A percentile compares a stretch with the other conserved stretches of the same genome.
Conservation (phyloP, 2,329 filamentous ascomycete genomes). For the Talaromyces funiculosus region DNA sequence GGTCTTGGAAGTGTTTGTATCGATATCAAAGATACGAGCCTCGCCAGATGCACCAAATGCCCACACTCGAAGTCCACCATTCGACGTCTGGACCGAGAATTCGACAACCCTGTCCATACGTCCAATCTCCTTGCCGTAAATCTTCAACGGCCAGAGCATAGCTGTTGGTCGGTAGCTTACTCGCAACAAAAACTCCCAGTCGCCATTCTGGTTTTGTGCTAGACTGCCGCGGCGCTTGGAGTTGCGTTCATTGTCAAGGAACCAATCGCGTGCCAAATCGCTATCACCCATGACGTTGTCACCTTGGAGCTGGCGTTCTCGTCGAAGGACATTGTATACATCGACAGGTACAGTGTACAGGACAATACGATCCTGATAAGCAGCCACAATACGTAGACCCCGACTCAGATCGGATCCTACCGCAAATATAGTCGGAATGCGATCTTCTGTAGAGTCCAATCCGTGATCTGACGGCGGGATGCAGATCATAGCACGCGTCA, state of each 20-base stretch:
- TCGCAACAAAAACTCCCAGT: conserved; percentile 38
- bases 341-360: conserved; percentile 59
- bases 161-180: conserved; percentile 31
- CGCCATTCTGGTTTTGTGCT: conserved; percentile 30
- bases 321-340: conserved; percentile 41
- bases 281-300: conserved; percentile 31
- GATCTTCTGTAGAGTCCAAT: conserved; percentile 17
- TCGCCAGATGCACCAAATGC: conserved; percentile 44
- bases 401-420: conserved; percentile 52
- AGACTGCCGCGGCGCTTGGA: conserved; percentile 27
- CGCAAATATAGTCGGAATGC: conserved; percentile 50
- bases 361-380: conserved; percentile 49
- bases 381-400: conserved; percentile 56
- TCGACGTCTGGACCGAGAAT: conserved; percentile 42
- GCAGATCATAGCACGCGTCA: conserved; percentile 56
- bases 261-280: conserved; percentile 29
- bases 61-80: conserved; percentile 47
- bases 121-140: conserved; percentile 48
- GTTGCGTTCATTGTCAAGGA: conserved; percentile 25
- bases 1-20: conserved; percentile 23
- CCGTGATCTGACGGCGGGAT: conserved; percentile 31
- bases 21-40: conserved; percentile 45
- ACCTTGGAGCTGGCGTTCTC: conserved; percentile 28
- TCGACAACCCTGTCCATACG: conserved; percentile 45
- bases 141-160: conserved; percentile 45